Base-by-base conservation (phyloP, 2,329 filamentous ascomycete species). In the Neofusicoccum umdonicola region DNA sequence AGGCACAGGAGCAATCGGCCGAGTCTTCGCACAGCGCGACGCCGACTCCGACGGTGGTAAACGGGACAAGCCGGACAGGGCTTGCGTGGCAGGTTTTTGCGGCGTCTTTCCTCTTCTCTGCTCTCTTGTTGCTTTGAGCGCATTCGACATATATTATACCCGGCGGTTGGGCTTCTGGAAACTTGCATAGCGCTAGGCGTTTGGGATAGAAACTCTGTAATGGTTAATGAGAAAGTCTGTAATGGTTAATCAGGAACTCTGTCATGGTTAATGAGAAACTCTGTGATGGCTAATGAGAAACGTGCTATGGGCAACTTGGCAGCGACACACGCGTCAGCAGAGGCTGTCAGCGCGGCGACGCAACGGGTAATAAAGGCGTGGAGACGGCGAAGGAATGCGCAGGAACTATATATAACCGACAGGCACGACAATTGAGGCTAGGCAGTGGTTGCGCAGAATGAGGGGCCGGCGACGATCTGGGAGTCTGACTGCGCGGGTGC, bases 121-220 rank as follows among this genome's bases (percentile, higher is more conserved):
- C 48, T 44, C n/a, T 54, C 39, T 47, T 45, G 12, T 34, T 54
- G 34, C 17, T 34, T 31, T 63, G 41, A 63, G 22, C 22, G 39
- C 52, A 44, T 57, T 56, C 8, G 12, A 13, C 42, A 37, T 17
- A 17, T 35, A 34, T 51, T 50, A 41, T 62, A 62, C 58, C 58
- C 58, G n/a, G 35, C 8, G 51, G 51, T 44, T 27, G 50, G 48
- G 48, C 50, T 52, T 56, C 51, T 15, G 17, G 34, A n/a, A 12
- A 48, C 17, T 41, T 12, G 58, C 58, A 62, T 62, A 62, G 58
- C 58, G 45, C 17, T 41, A n/a, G 58, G 58, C 58, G 58, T 42
- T 50, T 62, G 58, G 45, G 45, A 51, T 62, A 62, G 58, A 62
- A 17, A 31, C 13, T 45, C 31, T 47, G 56, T 47, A 60, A 60